A percentile compares a stretch with the other conserved stretches of the same genome.
These are phyloP conservation scores for Neurospora discreta DNA, from an alignment of 495 filamentous ascomycete species.

Conservation along the genomic window DNA sequence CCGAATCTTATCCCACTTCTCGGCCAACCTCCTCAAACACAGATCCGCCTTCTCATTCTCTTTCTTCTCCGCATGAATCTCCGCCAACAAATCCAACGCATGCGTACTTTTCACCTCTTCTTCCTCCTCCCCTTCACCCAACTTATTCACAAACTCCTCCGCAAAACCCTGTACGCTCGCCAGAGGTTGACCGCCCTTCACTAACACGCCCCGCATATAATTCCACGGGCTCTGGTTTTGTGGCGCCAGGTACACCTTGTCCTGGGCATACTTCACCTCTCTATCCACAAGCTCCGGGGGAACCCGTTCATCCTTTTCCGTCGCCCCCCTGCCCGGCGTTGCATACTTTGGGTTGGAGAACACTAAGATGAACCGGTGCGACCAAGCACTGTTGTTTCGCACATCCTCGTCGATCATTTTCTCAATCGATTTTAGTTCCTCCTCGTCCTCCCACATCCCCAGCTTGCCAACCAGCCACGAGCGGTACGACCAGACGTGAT, in stretches of 20 bases:
- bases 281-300: constrained; percentile 55
- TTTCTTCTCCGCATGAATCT: constrained; percentile 57
- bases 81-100: constrained; percentile 83
- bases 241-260: constrained; percentile 63
- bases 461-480: constrained; percentile 88
- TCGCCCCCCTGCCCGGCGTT: constrained; percentile 36
- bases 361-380: constrained; percentile 84
- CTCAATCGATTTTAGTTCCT: constrained; percentile 61
- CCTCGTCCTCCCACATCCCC: constrained; percentile 40
- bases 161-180: constrained; percentile 53
- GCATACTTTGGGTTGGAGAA: constrained; percentile 52
- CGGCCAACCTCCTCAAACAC: constrained; percentile 60
- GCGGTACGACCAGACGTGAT: constrained; percentile 94
- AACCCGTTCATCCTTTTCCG: constrained; percentile 36
- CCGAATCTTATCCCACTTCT: constrained; percentile 84
- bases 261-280: constrained; percentile 62
- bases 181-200: constrained; percentile 48
- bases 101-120: constrained; percentile 61
- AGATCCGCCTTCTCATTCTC: constrained; percentile 47
- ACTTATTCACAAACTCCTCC: constrained; percentile 47
- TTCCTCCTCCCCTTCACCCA: constrained; percentile 27
- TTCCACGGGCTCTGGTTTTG: constrained; percentile 94
- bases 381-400: constrained; percentile 94
- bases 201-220: constrained; percentile 69
- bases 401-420: constrained; percentile 63